phyloP scores from a whole-genome alignment of 306 rosid species.

The Ormosia emarginata region DNA sequence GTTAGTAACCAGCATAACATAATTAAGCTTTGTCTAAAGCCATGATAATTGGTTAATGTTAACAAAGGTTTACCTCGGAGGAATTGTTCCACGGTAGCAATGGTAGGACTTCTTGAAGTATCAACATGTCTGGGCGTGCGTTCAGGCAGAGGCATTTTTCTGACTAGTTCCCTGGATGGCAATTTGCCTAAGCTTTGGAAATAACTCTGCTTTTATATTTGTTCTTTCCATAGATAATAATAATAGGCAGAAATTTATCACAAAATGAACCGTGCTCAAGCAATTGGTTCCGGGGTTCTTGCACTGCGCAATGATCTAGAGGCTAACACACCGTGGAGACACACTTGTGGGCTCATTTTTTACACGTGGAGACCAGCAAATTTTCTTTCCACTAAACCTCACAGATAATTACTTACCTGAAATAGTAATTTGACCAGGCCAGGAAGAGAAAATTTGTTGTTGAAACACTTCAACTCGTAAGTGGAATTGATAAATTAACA shows the following conservation, averaged over 20 bases:
- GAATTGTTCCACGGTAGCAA: constrained; percentile 49
- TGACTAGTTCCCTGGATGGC: neutral
- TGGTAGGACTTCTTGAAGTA: constrained; percentile 18
- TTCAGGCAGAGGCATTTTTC: constrained; percentile 56
- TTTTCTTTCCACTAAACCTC: constrained; percentile 4
- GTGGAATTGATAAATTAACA: neutral
- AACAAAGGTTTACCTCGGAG: constrained; percentile 51
- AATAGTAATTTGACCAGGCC: constrained; percentile 50
- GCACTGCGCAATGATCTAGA: constrained; percentile 32
- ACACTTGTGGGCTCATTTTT: constrained; percentile 30
- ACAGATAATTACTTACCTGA: constrained; percentile 14
- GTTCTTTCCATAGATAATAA: constrained; percentile 6
- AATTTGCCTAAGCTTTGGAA: neutral
- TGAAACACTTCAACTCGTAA: neutral
- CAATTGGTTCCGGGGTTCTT: constrained; percentile 35
- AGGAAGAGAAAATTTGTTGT: neutral
- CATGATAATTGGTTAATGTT: neutral
- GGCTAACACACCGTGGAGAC: constrained; percentile 16
- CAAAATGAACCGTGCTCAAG: constrained; percentile 19
- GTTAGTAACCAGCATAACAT: neutral
- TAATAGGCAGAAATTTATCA: constrained; percentile 11
- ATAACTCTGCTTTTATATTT: constrained; percentile 15
- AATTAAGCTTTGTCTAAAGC: neutral
- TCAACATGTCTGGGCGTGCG: constrained; percentile 34
- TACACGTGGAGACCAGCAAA: constrained; percentile 26